Base-by-base conservation (phyloP, 2,329 filamentous ascomycete genomes). In the Dothiorella sarmentorum region DNA sequence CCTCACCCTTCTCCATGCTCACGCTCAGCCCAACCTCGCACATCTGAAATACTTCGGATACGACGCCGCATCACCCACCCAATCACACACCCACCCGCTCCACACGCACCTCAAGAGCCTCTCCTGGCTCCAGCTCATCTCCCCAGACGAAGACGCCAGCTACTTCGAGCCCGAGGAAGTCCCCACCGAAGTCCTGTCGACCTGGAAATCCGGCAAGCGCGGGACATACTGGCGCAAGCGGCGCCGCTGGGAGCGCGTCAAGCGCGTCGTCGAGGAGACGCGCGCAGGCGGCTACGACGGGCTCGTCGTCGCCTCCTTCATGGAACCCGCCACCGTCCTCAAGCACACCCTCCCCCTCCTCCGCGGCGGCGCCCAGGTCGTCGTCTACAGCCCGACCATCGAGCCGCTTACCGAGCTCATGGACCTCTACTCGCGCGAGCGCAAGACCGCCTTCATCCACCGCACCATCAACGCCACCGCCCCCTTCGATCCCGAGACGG, bases 1-100 rank as follows among this genome's bases (percentile, higher is more conserved):
- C 61, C 84, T 90, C 63, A 96, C 91, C 1, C 73, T 96, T 53
- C 75, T 96, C 31, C 91, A 96, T 73, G 77, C 87, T 53, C 91
- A 92, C 72, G 84, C 87, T 27, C 91, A 96, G 72, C 89, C 91
- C 2, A 97, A 97, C 71, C 84, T 97, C 60, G 87, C 87, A 17
- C 82, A 94, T 49, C 82, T 99, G 18, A 90, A 90, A 70, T 95
- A 96, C 78, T 97, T 96, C 75, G 85, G 85, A 71, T 97, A 87
- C 75, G 91, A 96, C 73, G 78, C 82, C 64, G 82, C 86, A 42
- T 82, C 81, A 63, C 82, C 80, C 66, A 44, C 72, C 79, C 47
- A 59, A 31, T 56, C 82, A 13, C 78, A 85, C 22, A 72, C 77
- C 0, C 94, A 97, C 69, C 93, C 94, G 0, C 84, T 99, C 10